Evolutionary conservation across 768 basidiomycete species (phyloP), one percentile per base, ranked within the genome.

Genomic region (Lactarius psammicola): DNA sequence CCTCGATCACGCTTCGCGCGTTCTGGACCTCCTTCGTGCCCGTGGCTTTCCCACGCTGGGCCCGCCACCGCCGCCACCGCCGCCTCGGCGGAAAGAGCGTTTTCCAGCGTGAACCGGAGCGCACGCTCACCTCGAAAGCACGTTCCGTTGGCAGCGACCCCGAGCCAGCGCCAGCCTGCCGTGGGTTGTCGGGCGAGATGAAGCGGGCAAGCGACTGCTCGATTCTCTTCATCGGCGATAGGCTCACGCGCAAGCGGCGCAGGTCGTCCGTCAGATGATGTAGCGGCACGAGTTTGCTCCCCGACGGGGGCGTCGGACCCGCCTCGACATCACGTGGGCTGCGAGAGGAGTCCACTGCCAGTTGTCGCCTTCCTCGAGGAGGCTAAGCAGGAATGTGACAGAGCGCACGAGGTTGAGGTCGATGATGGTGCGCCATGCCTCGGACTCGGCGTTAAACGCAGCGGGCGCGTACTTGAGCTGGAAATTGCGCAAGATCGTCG

Each of bases 401-500:
- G 80, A 79, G 60, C 85, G 84, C 68, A 87, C 81, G 68, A 89
- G 83, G 73, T 89, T 88, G 71, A 88, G 82, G 72, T 87, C 82
- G 63, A 89, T 85, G 66, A 88, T 82, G 3, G 86, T 82, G 46
- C 85, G 80, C 87, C 87, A 89, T 49, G 82, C 76, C 55, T 80
- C 81, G 6, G 80, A 76, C 78, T 88, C 86, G 2, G 81, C 79
- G 49, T 80, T 75, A 68, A 88, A 86, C 1, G 85, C 80, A 65
- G 81, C 80, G 0, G 87, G 87, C 9, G 85, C 80, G 66, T 85
- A 86, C 54, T 82, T 78, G 34, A 87, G 78, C 70, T 87, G 85
- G 68, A 87, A 85, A 72, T 86, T 86, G 76, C 87, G 87, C 53
- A 88, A 74, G 33, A 86, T 79, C 0, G 87, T 87, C 0, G 85